Conservation (phyloP, 257 asterid species). For the Scutellaria galericulata region DNA sequence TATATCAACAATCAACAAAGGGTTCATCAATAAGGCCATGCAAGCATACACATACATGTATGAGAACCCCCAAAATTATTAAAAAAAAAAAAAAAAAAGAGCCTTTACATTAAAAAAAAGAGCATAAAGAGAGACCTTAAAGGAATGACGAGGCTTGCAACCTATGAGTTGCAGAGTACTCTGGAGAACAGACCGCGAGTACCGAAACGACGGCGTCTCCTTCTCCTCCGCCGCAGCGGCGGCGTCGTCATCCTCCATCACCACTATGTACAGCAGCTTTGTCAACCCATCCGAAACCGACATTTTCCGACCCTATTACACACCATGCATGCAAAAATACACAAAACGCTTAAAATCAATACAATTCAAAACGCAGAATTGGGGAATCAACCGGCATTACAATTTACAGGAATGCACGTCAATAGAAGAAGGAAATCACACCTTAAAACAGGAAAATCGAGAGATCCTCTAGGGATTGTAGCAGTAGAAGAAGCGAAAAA, state of each 20-base stretch:
- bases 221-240: constrained; percentile 12
- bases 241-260: constrained; percentile 57
- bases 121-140: constrained; percentile 56
- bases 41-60: constrained; percentile 34
- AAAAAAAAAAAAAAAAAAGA: background rate
- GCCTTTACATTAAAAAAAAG: background rate
- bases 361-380: constrained; percentile 16
- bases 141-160: constrained; percentile 90
- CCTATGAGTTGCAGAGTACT: constrained; percentile 93
- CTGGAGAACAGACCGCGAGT: constrained; percentile 86
- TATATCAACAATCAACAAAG: background rate
- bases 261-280: constrained; percentile 76
- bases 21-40: constrained; percentile 32
- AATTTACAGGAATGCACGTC: constrained; percentile 30
- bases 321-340: constrained; percentile 35
- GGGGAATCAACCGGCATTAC: constrained; percentile 19
- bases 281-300: constrained; percentile 52
- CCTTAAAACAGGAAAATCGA: constrained; percentile 22
- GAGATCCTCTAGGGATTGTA: background rate
- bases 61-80: background rate
- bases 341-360: constrained; percentile 14
- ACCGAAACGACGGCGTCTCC: constrained; percentile 63
- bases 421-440: constrained; percentile 17
- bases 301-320: constrained; percentile 46
- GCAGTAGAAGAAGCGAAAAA: constrained; percentile 22